Base-by-base conservation (phyloP, 805 yeast species). In the Teunomyces cretensis region DNA sequence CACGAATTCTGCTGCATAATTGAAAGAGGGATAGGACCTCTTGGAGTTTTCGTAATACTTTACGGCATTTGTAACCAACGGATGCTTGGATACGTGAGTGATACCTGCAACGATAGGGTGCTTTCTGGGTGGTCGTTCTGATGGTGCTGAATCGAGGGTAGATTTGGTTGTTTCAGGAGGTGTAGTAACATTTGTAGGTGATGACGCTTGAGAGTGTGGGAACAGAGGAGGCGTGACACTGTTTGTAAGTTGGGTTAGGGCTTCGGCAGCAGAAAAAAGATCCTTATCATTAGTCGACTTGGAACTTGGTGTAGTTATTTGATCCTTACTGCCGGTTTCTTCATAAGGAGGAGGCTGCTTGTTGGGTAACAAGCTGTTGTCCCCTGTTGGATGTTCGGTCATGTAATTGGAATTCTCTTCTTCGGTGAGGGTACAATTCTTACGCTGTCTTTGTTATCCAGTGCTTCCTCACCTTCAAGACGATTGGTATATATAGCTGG, bases 1-100 rank as follows among this genome's bases (percentile, higher is more conserved):
- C 31, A 80, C 78, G 48, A 79, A 73, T 30, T 75, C 85, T 1
- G 84, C 86, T 15, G 83, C 84, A 60, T 79, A 81, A 56, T 75
- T 74, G 57, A 80, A 75, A 33, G 80, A 68, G 31, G 76, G 72
- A 54, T 58, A 76, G 55, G 58, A 76, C 51, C 70, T 60, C 61
- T 72, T 76, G 51, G 72, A 68, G 43, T 67, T 64, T 49, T 74
- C 76, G 58, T 75, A 69, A 56, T 75, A 68, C 45, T 68, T 74
- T 48, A 74, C 79, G 16, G 78, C 80, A 58, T 72, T 74, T 36
- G 70, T 75, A 37, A 72, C 79, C 31, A 72, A 53, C 6, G 75
- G 76, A 50, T 67, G 72, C 38, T 58, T 61, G 19, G 68, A 56
- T 5, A 71, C 75, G 42, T 67, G 65, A 38, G 55, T 65, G 5